Conservation (phyloP, 2,329 filamentous ascomycete genomes). For the Raffaelea albimanens region DNA sequence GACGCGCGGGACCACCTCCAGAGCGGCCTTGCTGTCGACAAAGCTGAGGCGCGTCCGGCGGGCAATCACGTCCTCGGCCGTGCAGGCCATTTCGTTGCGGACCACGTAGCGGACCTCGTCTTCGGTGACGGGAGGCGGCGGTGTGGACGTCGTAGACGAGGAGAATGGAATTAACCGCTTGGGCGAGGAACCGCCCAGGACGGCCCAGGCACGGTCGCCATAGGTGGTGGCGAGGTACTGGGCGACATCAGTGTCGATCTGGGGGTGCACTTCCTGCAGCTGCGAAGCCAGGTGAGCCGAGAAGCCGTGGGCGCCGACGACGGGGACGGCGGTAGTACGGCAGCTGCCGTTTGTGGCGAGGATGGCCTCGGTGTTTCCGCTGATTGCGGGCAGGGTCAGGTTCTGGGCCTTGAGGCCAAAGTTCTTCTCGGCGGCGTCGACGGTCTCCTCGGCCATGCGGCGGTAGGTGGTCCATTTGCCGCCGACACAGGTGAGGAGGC, state of each 20-base stretch:
- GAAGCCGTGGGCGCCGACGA: conserved; percentile 68
- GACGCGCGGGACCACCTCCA: conserved; percentile 74
- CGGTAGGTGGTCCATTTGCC: conserved; percentile 87
- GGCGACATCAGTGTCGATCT: conserved; percentile 63
- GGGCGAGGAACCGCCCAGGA: no score
- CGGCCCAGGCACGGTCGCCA: conserved; percentile 86
- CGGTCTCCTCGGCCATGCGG: conserved; percentile 78
- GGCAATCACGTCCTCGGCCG: conserved; percentile 78
- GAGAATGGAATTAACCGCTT: conserved; percentile 36
- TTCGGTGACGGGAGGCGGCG: conserved; percentile 78
- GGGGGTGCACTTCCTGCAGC: conserved; percentile 27
- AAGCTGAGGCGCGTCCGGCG: conserved; percentile 79
- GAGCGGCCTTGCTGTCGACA: conserved; percentile 80
- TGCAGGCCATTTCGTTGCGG: conserved; percentile 83
- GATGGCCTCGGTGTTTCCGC: conserved; percentile 50
- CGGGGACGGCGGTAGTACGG: conserved; percentile 63
- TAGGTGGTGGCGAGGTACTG: conserved; percentile 83
- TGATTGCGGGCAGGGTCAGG: conserved; percentile 36
- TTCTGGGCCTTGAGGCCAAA: conserved; percentile 50
- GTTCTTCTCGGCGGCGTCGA: conserved; percentile 63
- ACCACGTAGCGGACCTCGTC: conserved; percentile 86
- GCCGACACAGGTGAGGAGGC: conserved; percentile 69
- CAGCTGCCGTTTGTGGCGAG: conserved; percentile 52
- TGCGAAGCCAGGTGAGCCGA: conserved; percentile 82
- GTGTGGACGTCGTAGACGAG: conserved; percentile 69